Percentiles rank a stretch among this genome's conserved stretches.
Conservation (phyloP, 768 basidiomycete species). For the Myochromella boudieri region DNA sequence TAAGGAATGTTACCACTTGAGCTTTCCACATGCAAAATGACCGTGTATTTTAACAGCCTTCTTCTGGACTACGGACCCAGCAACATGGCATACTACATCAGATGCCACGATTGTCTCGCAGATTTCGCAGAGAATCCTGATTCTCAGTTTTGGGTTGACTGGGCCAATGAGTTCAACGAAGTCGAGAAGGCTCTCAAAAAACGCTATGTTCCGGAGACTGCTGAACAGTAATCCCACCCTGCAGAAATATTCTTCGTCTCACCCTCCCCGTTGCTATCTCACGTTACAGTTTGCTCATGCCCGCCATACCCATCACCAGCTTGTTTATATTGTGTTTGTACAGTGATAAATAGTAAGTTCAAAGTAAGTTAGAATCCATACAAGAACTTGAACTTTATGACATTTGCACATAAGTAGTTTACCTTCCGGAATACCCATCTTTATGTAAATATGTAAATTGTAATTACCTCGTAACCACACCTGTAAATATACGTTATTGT, state of each 20-base stretch:
- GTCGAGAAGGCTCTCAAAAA: constrained; percentile 33
- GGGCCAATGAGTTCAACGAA: constrained; percentile 39
- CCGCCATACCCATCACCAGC: too few species aligned
- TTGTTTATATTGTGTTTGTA: too few species aligned
- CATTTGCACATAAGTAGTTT: too few species aligned
- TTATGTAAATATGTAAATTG: too few species aligned
- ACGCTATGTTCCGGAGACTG: constrained; percentile 5
- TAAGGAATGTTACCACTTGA: constrained; percentile 19
- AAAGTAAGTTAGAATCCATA: too few species aligned
- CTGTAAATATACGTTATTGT: too few species aligned
- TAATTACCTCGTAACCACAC: too few species aligned
- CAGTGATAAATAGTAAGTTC: too few species aligned
- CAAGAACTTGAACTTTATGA: too few species aligned
- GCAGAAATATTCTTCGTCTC: too few species aligned
- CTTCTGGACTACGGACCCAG: constrained; percentile 38
- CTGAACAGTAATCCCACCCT: not conserved
- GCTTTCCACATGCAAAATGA: not conserved
- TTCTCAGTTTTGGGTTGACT: constrained; percentile 32
- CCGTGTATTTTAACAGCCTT: constrained; percentile 25
- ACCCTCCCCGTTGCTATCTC: not conserved
- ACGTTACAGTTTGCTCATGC: too few species aligned
- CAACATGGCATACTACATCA: constrained; percentile 44
- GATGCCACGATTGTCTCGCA: constrained; percentile 47
- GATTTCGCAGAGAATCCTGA: constrained; percentile 33
- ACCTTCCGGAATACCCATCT: too few species aligned